phyloP scores from a whole-genome alignment of 2,329 filamentous ascomycete genomes.

The Fusarium keratoplasticum region DNA sequence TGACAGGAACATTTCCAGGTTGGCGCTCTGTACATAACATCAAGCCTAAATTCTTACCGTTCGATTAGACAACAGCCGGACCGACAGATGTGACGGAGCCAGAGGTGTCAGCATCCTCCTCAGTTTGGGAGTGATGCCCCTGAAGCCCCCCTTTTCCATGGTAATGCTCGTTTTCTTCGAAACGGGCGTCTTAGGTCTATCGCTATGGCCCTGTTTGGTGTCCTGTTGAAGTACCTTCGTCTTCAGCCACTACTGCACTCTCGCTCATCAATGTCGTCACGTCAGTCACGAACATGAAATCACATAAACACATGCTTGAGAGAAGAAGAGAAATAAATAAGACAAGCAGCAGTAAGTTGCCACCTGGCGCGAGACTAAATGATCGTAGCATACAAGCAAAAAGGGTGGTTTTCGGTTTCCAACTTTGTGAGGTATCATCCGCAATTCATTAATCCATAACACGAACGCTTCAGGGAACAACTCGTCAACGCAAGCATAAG shows the following conservation, averaged over 20 bases:
- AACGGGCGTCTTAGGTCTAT: background rate
- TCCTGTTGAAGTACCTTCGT: background rate
- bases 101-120: background rate
- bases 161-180: background rate
- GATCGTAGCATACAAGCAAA: background rate
- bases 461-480: slow-evolving; percentile 16
- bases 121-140: background rate
- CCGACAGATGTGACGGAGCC: background rate
- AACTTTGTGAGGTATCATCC: slow-evolving; percentile 7
- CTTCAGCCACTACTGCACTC: background rate
- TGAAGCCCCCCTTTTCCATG: background rate
- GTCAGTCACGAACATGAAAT: background rate
- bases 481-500: background rate
- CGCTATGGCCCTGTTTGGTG: background rate
- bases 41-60: background rate
- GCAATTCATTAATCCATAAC: slow-evolving; percentile 13
- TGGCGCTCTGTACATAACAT: background rate
- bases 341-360: background rate
- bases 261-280: background rate
- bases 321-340: slow-evolving; percentile 1
- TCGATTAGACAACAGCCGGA: background rate
- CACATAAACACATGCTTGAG: background rate
- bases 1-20: background rate
- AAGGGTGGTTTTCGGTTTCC: slow-evolving; percentile 2
- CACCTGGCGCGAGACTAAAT: slow-evolving; percentile 2